Evolutionary conservation across 164 flowering plant genomes (phyloP).

Genomic region (Platanus orientalis): DNA sequence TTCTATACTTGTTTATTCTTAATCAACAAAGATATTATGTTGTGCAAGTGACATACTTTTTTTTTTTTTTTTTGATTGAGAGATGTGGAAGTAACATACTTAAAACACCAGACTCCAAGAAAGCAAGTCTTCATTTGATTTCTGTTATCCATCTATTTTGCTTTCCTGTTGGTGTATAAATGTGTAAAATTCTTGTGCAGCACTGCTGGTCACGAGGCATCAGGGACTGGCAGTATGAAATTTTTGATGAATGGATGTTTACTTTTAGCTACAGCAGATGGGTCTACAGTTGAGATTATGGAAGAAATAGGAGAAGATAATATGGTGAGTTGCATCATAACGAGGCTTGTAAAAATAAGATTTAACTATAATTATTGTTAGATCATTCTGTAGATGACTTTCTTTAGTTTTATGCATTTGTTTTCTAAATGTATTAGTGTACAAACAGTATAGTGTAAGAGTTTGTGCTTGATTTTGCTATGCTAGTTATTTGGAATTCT

Average conservation of each 20-base stretch:
- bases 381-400: neutral
- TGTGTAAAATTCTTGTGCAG: neutral
- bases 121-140: too few relatives aligned
- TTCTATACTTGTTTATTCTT: too few relatives aligned
- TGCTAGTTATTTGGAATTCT: too few relatives aligned
- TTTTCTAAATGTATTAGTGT: neutral
- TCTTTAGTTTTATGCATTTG: neutral
- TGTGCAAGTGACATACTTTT: too few relatives aligned
- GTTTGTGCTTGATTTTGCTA: neutral
- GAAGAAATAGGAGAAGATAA: conserved; percentile 33
- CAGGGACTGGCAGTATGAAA: conserved; percentile 39
- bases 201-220: conserved; percentile 38
- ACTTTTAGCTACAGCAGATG: conserved; percentile 34
- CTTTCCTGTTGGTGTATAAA: neutral
- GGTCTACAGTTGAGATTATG: conserved; percentile 30
- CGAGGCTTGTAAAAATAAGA: too few relatives aligned
- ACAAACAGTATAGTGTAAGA: too few relatives aligned
- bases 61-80: too few relatives aligned
- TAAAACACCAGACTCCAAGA: too few relatives aligned
- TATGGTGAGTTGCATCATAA: conserved; percentile 15
- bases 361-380: neutral
- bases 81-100: too few relatives aligned
- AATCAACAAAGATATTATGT: too few relatives aligned
- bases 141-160: too few relatives aligned
- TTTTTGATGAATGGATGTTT: conserved; percentile 38